Evolutionary conservation across 2,329 filamentous ascomycete species (phyloP).

Genomic region (Beauveria medogensis): DNA sequence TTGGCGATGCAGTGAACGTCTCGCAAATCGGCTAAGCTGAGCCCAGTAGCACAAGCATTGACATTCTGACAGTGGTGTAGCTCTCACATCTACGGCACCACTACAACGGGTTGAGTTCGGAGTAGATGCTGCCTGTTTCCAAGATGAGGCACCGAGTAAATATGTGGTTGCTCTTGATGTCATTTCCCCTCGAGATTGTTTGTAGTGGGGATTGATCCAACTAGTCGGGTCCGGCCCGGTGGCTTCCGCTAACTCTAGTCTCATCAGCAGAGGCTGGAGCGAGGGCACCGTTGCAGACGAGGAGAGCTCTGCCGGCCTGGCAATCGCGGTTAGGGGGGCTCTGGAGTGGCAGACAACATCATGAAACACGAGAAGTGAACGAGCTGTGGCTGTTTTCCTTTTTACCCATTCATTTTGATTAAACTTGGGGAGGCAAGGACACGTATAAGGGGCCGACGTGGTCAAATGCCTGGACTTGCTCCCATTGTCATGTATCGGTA

Average conservation of each 20-base stretch:
- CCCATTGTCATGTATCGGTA: neutral
- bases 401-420: neutral
- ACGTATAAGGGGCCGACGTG: neutral
- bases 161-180: slow-evolving; percentile 5
- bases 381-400: neutral
- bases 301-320: neutral
- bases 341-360: neutral
- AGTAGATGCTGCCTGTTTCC: neutral
- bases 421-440: neutral
- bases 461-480: neutral
- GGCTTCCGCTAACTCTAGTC: slow-evolving; percentile 6
- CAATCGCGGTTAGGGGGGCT: neutral
- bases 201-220: slow-evolving; percentile 5
- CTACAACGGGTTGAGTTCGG: neutral
- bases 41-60: neutral
- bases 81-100: neutral
- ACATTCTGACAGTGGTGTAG: no score
- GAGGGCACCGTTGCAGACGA: slow-evolving; percentile 1
- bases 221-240: slow-evolving; percentile 9
- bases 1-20: neutral
- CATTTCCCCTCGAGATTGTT: slow-evolving; percentile 8
- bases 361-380: neutral
- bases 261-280: neutral
- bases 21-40: neutral
- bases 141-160: neutral